A percentile compares a stretch with the other conserved stretches of the same genome.
Evolutionary conservation across 345 rosid genomes (phyloP).

Genomic region (Iberis pinnata): DNA sequence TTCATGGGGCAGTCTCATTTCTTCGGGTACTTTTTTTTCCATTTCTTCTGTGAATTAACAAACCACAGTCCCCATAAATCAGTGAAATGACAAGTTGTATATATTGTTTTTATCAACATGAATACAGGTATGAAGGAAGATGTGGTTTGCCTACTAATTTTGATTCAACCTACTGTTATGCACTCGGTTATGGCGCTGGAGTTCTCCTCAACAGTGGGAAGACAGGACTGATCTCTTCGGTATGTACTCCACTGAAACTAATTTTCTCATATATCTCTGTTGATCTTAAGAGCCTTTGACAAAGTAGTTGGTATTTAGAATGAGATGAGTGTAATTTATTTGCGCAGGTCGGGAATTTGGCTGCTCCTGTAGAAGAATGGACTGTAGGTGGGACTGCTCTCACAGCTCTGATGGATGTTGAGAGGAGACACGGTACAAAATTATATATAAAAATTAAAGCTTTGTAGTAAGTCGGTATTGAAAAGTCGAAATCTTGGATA

Average conservation of each 20-base stretch:
- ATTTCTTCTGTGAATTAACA: not conserved
- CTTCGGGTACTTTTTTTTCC: constrained; percentile 66
- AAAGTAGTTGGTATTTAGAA: not conserved
- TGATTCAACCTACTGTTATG: constrained; percentile 91
- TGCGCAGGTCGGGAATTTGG: constrained; percentile 82
- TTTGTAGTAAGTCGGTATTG: no score
- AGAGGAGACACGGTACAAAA: constrained; percentile 86
- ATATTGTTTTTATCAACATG: not conserved
- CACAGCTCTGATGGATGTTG: constrained; percentile 95
- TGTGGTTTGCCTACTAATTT: constrained; percentile 97
- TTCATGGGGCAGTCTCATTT: constrained; percentile 96
- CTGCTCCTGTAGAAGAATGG: constrained; percentile 86
- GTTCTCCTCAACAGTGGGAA: constrained; percentile 82
- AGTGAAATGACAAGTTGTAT: no score
- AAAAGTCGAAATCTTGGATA: not conserved
- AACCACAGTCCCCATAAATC: no score
- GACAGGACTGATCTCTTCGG: constrained; percentile 92
- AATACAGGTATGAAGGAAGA: constrained; percentile 87
- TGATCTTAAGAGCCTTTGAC: not conserved
- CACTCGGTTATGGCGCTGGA: constrained; percentile 91
- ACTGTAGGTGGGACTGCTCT: constrained; percentile 92
- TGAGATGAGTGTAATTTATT: constrained; percentile 11
- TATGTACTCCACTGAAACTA: constrained; percentile 32
- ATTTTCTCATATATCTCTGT: not conserved
- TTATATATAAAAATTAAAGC: not conserved